These are phyloP conservation scores for Aspergillus ruber DNA, from an alignment of 2,329 filamentous ascomycete genomes.

Conservation along the genomic window DNA sequence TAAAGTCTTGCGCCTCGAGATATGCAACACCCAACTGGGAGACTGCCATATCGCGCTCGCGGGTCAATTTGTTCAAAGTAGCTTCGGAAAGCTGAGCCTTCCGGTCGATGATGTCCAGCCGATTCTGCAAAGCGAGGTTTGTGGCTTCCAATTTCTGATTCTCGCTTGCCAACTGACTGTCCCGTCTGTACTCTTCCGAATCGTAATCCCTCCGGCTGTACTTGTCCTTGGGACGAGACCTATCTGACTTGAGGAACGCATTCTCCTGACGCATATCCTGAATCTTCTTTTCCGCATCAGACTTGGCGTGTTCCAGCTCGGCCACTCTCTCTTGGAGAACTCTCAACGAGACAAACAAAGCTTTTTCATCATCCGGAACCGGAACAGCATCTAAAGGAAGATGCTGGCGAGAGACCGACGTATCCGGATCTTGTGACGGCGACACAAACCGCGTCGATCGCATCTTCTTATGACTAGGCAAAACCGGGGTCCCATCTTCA, in stretches of 20 bases:
- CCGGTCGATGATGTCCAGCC: constrained; percentile 50
- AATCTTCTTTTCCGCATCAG: constrained; percentile 43
- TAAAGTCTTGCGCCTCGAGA: constrained; percentile 44
- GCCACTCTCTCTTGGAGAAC: constrained; percentile 53
- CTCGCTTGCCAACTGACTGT: constrained; percentile 26
- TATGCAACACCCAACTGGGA: constrained; percentile 52
- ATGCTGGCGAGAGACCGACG: constrained; percentile 34
- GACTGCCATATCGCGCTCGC: constrained; percentile 54
- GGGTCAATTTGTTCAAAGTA: constrained; percentile 47
- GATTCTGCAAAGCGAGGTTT: constrained; percentile 49
- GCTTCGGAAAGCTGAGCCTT: constrained; percentile 50
- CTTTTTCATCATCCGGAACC: constrained; percentile 57
- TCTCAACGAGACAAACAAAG: constrained; percentile 55
- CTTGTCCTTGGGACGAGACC: constrained; percentile 29
- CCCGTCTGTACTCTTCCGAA: constrained; percentile 39
- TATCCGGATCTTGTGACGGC: constrained; percentile 31
- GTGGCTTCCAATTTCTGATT: constrained; percentile 46
- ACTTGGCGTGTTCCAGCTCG: constrained; percentile 51
- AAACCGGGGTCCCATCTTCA: constrained; percentile 52
- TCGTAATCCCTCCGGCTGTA: constrained; percentile 28
- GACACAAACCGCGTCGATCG: constrained; percentile 50
- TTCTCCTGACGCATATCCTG: constrained; percentile 50
- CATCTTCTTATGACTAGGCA: constrained; percentile 44
- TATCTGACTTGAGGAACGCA: constrained; percentile 43
- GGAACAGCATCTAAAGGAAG: constrained; percentile 48